Evolutionary conservation across 78 protist species (phyloP).

Genomic region (Bigelowiella natans): DNA sequence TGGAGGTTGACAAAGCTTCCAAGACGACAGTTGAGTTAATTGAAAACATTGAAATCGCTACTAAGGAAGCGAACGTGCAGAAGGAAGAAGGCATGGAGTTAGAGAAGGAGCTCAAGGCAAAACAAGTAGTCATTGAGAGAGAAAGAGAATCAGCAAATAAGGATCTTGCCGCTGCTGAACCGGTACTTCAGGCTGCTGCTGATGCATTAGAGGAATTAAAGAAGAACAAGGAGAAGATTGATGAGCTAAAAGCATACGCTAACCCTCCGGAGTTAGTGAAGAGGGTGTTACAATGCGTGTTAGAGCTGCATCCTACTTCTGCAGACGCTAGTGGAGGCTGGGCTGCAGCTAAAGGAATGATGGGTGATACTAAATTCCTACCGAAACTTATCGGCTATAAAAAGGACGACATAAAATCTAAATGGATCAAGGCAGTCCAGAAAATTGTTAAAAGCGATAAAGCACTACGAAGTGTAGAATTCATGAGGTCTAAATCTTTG

Average conservation of each 20-base stretch:
- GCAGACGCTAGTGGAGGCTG: constrained; percentile 14
- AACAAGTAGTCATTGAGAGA: not conserved
- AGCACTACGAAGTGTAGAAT: constrained; percentile 2
- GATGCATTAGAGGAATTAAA: constrained; percentile 38
- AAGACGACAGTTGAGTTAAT: constrained; percentile 39
- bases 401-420: constrained; percentile 25
- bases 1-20: constrained; percentile 36
- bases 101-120: constrained; percentile 39
- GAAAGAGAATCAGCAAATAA: constrained; percentile 63
- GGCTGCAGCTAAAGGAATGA: constrained; percentile 28
- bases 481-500: constrained; percentile 8
- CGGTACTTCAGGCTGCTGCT: constrained; percentile 62
- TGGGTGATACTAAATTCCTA: constrained; percentile 46
- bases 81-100: constrained; percentile 16
- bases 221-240: constrained; percentile 28
- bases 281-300: constrained; percentile 50
- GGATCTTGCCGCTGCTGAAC: constrained; percentile 66
- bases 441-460: not conserved
- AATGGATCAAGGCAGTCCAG: constrained; percentile 31
- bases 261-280: constrained; percentile 48
- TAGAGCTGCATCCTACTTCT: not conserved
- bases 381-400: constrained; percentile 23
- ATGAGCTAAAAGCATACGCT: constrained; percentile 52
- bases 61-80: constrained; percentile 29
- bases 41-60: not conserved